Conservation (phyloP, 176 grass and related monocot species). For the Aegilops umbellulata region DNA sequence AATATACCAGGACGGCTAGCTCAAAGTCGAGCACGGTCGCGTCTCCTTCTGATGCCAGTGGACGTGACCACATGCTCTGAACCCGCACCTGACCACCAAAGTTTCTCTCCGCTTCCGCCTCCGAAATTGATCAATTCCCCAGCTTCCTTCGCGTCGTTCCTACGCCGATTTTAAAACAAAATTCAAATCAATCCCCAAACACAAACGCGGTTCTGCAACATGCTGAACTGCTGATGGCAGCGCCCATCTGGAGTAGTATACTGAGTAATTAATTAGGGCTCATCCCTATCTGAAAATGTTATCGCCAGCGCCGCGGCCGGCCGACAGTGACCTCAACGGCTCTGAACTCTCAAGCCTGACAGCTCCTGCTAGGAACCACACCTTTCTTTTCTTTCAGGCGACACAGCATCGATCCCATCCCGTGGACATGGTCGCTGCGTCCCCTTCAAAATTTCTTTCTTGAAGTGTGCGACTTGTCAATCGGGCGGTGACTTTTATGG, state of each 20-base stretch:
- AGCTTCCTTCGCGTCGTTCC: neutral
- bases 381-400: neutral
- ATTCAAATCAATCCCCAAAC: neutral
- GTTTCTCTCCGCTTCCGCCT: neutral
- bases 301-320: neutral
- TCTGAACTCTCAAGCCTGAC: too few relatives aligned
- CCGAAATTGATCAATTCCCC: neutral
- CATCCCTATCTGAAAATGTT: neutral
- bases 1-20: neutral
- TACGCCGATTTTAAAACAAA: neutral
- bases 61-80: neutral
- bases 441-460: neutral
- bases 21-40: neutral
- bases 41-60: neutral
- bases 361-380: too few relatives aligned
- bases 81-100: neutral
- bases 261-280: neutral
- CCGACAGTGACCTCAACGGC: neutral
- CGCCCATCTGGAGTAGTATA: neutral
- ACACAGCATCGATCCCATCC: neutral
- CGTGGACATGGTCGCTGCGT: neutral
- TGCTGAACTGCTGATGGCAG: neutral
- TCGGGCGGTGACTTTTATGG: neutral
- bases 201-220: neutral
- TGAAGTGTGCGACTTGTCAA: neutral